phyloP scores from a whole-genome alignment of 1,139 yeast genomes.

The Suhomyces anneliseae region DNA sequence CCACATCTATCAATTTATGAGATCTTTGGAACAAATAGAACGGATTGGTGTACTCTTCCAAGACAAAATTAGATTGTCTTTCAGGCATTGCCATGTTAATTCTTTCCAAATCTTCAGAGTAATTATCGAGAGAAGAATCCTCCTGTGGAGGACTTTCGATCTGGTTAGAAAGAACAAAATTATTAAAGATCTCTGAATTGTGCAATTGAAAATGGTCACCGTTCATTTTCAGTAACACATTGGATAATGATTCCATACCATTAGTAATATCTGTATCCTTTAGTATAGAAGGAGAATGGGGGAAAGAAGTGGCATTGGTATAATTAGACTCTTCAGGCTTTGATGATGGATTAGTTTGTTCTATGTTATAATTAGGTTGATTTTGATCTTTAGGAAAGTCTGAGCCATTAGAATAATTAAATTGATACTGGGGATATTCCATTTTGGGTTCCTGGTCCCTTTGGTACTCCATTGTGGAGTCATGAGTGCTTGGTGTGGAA shows the following conservation, averaged over 20 bases:
- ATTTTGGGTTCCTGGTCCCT: too few species aligned
- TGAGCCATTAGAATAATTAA: too few species aligned
- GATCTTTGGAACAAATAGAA: constrained; percentile 1
- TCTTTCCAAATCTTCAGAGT: constrained; percentile 20
- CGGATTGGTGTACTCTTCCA: constrained; percentile 12
- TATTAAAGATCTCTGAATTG: constrained; percentile 31
- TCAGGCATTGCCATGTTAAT: constrained; percentile 15
- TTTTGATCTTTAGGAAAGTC: too few species aligned
- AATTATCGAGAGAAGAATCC: constrained; percentile 9
- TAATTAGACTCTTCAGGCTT: too few species aligned
- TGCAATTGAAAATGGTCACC: constrained; percentile 28
- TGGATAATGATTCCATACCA: constrained; percentile 31
- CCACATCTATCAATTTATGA: too few species aligned
- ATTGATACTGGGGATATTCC: not conserved
- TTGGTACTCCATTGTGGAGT: not conserved
- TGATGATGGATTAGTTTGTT: too few species aligned
- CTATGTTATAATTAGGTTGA: too few species aligned
- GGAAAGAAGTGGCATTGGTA: too few species aligned
- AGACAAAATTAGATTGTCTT: constrained; percentile 10
- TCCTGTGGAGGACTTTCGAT: constrained; percentile 1
- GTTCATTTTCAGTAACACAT: constrained; percentile 30
- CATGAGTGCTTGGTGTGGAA: not conserved
- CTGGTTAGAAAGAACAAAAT: constrained; percentile 20
- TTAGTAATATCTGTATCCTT: constrained; percentile 17
- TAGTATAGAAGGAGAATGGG: not conserved